Evolutionary conservation across 116 monocot genomes (phyloP), one percentile per base, ranked within the genome.

Genomic region (Dioscorea cayenensis): DNA sequence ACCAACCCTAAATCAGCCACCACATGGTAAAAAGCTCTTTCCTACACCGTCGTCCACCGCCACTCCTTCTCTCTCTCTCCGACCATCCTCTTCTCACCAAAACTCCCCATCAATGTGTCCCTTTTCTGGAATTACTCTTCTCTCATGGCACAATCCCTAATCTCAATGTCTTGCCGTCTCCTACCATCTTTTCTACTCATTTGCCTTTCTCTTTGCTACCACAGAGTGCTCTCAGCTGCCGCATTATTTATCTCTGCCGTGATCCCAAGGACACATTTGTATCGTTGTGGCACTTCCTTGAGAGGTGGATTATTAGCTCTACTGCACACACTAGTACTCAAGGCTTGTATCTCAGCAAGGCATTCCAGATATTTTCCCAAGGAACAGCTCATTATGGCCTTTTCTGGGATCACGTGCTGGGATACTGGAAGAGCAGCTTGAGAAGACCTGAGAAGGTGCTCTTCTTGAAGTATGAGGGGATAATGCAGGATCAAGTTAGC

Each of bases 401-500:
- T 0, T 28, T 69, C 23, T 79, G 73, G 79, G 75, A 83, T 16
- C 64, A 75, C 25, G 4, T 51, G 14, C 27, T 78, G 18, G 71
- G 71, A 25, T 83, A 71, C 49, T 78, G 75, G 74, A 13, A 63
- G 23, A 75, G 69, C 20, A 78, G 83, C 65, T 18, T 49, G 64
- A 60, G 35, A 20, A 50, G 55, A 35, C 78, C 74, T 0, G 21
- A 82, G 0, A 77, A 78, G 64, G 66, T 82, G 5, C 25, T 77
- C 21, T 82, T 82, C 55, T n/a, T 82, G 43, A 77, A 25, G 51
- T 82, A 73, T 35, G 78, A 82, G 74, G 73, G 74, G 10, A 19
- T 82, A 67, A 71, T 65, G 66, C 29, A 19, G 63, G 71, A 78
- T 13, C 65, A 78, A 17, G 51, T 17, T 25, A 71, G 32, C 1